A percentile compares a stretch with the other conserved stretches of the same genome.
These are phyloP conservation scores for Boletus tylopilopsis DNA, from an alignment of 768 basidiomycete species.

Conservation along the genomic window DNA sequence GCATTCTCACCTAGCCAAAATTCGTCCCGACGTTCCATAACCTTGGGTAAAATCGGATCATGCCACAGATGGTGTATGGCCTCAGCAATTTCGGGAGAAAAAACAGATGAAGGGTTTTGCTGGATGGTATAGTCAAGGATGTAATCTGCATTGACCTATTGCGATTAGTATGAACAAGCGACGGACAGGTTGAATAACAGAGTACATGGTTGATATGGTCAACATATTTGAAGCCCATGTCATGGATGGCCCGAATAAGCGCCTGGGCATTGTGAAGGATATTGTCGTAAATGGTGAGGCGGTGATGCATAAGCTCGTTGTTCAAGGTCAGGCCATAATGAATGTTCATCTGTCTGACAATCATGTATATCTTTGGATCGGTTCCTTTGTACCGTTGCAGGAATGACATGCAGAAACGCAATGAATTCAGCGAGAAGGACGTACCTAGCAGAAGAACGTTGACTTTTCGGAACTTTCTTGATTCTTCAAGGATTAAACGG, in stretches of 20 bases:
- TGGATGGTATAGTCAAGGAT: neutral
- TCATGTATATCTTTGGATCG: neutral
- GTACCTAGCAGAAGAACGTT: constrained; percentile 4
- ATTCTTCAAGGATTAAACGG: constrained; percentile 1
- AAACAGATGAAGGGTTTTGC: neutral
- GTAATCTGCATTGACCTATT: neutral
- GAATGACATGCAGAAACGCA: no score
- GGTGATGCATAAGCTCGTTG: neutral
- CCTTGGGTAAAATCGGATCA: neutral
- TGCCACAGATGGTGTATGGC: constrained; percentile 3
- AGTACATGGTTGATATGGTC: neutral
- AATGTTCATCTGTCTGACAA: constrained; percentile 2
- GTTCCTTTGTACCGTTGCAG: neutral
- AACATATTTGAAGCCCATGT: neutral
- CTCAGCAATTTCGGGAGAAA: neutral
- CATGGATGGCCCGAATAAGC: neutral
- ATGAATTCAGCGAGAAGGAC: neutral
- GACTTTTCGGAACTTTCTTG: neutral
- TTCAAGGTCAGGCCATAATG: constrained; percentile 3
- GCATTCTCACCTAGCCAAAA: neutral
- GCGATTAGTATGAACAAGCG: neutral
- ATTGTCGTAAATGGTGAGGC: neutral
- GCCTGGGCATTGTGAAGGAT: neutral
- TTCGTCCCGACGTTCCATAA: neutral
- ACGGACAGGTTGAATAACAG: neutral